These are phyloP conservation scores for Geotrichum australiense DNA, from an alignment of 1,139 yeast genomes.

Conservation along the genomic window DNA sequence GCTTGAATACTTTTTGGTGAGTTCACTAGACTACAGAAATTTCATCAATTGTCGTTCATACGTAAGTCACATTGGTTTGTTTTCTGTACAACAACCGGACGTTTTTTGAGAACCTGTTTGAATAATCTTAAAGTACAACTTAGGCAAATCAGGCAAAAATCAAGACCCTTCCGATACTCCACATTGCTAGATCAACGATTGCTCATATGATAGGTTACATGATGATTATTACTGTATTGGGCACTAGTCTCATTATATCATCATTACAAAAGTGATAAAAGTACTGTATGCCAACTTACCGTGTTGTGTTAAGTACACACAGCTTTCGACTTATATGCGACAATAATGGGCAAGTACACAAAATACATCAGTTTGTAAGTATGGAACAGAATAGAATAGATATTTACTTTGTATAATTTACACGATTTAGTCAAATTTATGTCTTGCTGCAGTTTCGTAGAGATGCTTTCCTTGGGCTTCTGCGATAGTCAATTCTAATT, in stretches of 20 bases:
- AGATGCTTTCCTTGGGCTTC: constrained; percentile 53
- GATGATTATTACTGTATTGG: neutral
- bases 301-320: neutral
- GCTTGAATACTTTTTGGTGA: too few species aligned
- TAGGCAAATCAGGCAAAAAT: too few species aligned
- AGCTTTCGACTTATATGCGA: neutral
- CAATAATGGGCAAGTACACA: neutral
- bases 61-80: too few species aligned
- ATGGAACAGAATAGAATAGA: neutral
- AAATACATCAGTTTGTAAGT: neutral
- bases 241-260: neutral
- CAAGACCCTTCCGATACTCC: too few species aligned
- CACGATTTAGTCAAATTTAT: neutral
- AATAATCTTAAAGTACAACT: too few species aligned
- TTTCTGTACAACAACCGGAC: too few species aligned
- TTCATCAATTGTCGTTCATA: too few species aligned
- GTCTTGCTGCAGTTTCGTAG: constrained; percentile 29
- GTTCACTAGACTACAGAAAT: too few species aligned
- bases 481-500: constrained; percentile 54
- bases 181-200: too few species aligned
- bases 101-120: too few species aligned
- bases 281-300: constrained; percentile 5
- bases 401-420: constrained; percentile 1
- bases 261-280: too few species aligned
- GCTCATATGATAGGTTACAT: too few species aligned